Base-by-base conservation (phyloP, 352 stramenopile genomes). In the Pythium rhizo-oryzae region DNA sequence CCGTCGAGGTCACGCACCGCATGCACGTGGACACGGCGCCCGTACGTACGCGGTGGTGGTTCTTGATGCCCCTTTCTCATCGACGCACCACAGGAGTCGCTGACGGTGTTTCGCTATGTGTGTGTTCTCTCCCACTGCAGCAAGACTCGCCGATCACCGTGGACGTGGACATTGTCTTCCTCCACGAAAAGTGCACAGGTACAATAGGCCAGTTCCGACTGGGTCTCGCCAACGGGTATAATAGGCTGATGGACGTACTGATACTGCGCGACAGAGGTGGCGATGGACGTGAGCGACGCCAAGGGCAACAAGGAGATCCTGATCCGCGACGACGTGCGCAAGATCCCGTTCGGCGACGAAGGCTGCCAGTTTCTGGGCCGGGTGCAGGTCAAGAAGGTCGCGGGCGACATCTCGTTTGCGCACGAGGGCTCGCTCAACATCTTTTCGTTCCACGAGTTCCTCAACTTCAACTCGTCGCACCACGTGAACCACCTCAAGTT, bases 391-490 rank as follows among this genome's bases (percentile, higher is more conserved):
- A 82, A 94, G 55, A 96, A 96, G 59, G 82, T 94, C 57, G 86
- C 85, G 28, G 88, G 85, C 6, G 86, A 94, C 64, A 78, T 96
- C 65, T 92, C 82, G 64, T 96, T 96, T 52, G 87, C 82, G n/a
- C 88, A 96, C 63, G 82, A 87, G 59, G 88, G 88, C 39, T 91
- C 86, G 69, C 71, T 96, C 69, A 93, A 87, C 44, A 87, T 96
- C 63, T 94, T 94, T 70, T 93, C 82, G 51, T 93, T 94, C 65
- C 77, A 85, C 60, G 86, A 96, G 46, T 95, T 96, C 63, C 83
- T 96, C 74, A 90, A 93, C 65, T 96, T 96, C 66, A 96, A 96
- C 70, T 88, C 89, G 58, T 95, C 87, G 46, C 89, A 96, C 70
- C 78, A 86, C 58, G 66, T 96, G 61, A 90, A 93, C 71, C 74